Evolutionary conservation across 768 basidiomycete species (phyloP), one percentile per base, ranked within the genome.

Genomic region (Pulveroboletus sp.): DNA sequence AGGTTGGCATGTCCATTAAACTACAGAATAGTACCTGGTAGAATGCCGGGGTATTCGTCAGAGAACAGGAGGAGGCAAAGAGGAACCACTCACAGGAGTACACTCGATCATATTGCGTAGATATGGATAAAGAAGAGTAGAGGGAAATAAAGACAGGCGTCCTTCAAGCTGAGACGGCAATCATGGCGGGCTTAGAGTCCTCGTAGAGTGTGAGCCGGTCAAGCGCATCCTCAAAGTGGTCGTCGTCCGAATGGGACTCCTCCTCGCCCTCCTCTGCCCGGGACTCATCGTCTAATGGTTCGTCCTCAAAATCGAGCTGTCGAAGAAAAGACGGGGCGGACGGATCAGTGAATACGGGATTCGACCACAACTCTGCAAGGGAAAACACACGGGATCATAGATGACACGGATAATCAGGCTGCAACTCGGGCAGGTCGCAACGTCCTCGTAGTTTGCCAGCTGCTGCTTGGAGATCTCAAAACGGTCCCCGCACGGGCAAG

Each of bases 401-500:
- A 98, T 80, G 38, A 98, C 88, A 48, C 95, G 75, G 43, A 98
- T 91, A 30, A 97, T 78, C 21, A 98, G 75, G 56, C 91, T 94
- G 60, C 96, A 99, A 66, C 91, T 94, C 0, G 96, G 96, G 73
- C 96, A 98, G 44, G 81, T 93, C 21, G 94, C 95, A 40, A 94
- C 82, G 65, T 98, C 96, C 61, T 97, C 96, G 48, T 82, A 96
- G 57, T 93, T 75, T 39, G 82, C 79, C 8, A 97, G 81, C 69
- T 97, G 93, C 54, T 74, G 72, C 58, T 86, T 81, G 28, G 87
- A 82, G 57, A 98, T 97, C 69, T 98, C 95, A 72, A 98, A 99
- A 37, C 94, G 84, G 71, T 99, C 95, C 8, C 95, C 95, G 63
- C 95, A 98, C 1, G 95, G 94, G 64, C 93, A 99, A 0, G 94